Evolutionary conservation across 495 filamentous ascomycete genomes (phyloP), one percentile per base, ranked within the genome.

Genomic region (Aspergillus biplanus): DNA sequence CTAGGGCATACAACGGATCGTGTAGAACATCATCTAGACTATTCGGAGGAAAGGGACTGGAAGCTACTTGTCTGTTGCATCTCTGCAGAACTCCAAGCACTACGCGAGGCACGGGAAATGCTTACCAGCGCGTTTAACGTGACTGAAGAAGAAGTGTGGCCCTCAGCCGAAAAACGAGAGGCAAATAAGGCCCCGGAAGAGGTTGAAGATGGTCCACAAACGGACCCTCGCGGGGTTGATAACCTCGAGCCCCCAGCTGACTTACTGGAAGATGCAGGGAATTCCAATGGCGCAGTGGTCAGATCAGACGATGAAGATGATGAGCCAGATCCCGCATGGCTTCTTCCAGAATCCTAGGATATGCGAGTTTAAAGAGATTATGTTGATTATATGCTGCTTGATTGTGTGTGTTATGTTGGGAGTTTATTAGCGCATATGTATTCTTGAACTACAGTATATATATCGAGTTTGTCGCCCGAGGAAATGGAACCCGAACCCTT

Each of bases 1-100:
- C 69, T 87, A 55, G 63, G 71, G 31, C 68, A 73, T 56, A 80
- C 76, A 3, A 76, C 81, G 6, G 67, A 73, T 6, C 63, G 63
- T n/a, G 62, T 84, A 44, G 75, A 78, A 61, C 57, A 67, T 0
- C 70, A 78, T 46, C 56, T 84, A 62, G 71, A 76, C 15, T 52
- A 76, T 33, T 78, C 80, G n/a, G 76, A 82, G 39, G 66, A 67
- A 5, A 84, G 83, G 58, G 84, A 87, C 7, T 99, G 95, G 95
- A 97, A 91, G 46, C 75, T 98, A 32, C 80, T 99, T 31, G 85
- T 97, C 27, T 94, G 90, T 61, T 93, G 91, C 61, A 88, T 97
- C 62, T 90, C 92, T 5, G 92, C 95, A 1, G 95, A 99, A 68
- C 72, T 97, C 5, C 90, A 94, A 66, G 93, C 96, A 7, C 86